Evolutionary conservation across 2,329 filamentous ascomycete species (phyloP).

Genomic region (Aspergillus sergii): DNA sequence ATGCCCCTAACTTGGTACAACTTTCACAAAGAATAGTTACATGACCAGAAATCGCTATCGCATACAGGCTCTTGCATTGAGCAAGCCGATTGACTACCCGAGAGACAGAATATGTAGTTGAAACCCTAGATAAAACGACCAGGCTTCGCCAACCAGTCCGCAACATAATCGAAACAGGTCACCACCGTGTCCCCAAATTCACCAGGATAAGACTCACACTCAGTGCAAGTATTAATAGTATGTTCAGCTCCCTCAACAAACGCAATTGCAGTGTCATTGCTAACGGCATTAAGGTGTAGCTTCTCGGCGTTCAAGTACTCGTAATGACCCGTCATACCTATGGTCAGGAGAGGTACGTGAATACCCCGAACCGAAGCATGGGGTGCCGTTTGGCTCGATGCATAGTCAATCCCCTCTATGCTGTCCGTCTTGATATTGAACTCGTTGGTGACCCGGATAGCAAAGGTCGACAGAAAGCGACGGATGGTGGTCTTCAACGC

Average conservation of each 20-base stretch:
- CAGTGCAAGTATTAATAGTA: not conserved
- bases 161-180: no score
- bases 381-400: not conserved
- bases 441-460: not conserved
- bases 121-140: no score
- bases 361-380: not conserved
- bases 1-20: no score
- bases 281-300: not conserved
- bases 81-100: accelerated
- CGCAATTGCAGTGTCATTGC: not conserved
- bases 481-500: not conserved
- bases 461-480: not conserved
- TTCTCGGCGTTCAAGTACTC: not conserved
- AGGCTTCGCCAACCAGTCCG: no score
- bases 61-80: no score
- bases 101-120: accelerated
- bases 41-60: no score
- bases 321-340: not conserved
- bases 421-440: not conserved
- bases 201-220: not conserved
- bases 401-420: not conserved
- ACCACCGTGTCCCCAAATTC: not conserved
- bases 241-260: not conserved
- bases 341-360: not conserved
- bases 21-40: no score